Conservation (phyloP, 805 yeast genomes). For the Metschnikowia colocasiae region DNA sequence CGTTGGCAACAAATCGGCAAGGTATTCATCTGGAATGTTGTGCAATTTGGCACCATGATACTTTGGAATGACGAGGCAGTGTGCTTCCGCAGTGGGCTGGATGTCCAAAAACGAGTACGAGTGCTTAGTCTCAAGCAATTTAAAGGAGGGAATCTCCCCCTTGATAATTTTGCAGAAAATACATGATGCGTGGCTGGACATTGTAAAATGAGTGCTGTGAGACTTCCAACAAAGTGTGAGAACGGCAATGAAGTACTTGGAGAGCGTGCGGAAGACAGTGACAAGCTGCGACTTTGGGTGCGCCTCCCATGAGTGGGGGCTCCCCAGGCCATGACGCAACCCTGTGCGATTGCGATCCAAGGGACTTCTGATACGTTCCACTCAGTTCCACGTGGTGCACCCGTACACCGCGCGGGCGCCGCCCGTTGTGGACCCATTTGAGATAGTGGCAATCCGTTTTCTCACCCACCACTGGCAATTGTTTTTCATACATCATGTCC, state of each 20-base stretch:
- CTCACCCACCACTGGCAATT: constrained; percentile 5
- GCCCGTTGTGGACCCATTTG: neutral
- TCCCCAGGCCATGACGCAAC: constrained; percentile 2
- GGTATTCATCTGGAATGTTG: constrained; percentile 86
- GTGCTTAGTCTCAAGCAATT: constrained; percentile 79
- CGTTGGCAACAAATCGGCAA: constrained; percentile 81
- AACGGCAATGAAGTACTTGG: neutral
- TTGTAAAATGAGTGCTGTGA: constrained; percentile 1
- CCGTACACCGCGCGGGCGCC: constrained; percentile 9
- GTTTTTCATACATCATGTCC: constrained; percentile 10
- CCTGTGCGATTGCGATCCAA: constrained; percentile 4
- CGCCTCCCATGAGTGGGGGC: neutral
- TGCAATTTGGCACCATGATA: constrained; percentile 91
- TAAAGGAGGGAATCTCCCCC: constrained; percentile 93
- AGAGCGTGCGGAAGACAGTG: neutral
- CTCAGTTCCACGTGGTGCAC: constrained; percentile 7
- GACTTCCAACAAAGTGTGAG: neutral
- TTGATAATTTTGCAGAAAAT: constrained; percentile 92
- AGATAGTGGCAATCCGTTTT: constrained; percentile 6
- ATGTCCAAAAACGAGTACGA: constrained; percentile 87
- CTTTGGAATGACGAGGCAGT: constrained; percentile 86
- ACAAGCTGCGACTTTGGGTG: neutral
- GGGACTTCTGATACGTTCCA: constrained; percentile 8
- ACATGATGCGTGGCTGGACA: constrained; percentile 57
- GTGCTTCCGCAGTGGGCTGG: constrained; percentile 89